A percentile compares a stretch with the other conserved stretches of the same genome.
phyloP scores from a whole-genome alignment of 805 yeast species.

The Cyberlindnera veronae region DNA sequence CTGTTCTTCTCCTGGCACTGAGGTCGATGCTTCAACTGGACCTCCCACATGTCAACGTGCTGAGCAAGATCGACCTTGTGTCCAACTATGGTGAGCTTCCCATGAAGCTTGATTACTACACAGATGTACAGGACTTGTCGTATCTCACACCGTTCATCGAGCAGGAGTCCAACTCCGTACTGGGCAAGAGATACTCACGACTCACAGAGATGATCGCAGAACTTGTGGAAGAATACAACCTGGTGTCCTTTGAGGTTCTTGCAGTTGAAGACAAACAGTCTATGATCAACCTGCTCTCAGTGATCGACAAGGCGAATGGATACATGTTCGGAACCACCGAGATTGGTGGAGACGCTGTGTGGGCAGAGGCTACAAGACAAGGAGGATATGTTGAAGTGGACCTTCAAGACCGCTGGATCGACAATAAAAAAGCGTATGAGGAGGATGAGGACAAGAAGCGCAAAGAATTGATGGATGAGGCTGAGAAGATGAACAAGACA shows the following conservation, averaged over 20 bases:
- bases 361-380: constrained; percentile 95
- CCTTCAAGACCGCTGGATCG: constrained; percentile 95
- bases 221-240: constrained; percentile 78
- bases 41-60: constrained; percentile 88
- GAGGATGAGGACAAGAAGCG: constrained; percentile 49
- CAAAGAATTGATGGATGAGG: constrained; percentile 38
- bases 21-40: constrained; percentile 92
- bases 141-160: constrained; percentile 65
- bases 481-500: constrained; percentile 38
- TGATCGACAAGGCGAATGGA: constrained; percentile 89
- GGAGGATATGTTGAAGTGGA: constrained; percentile 59
- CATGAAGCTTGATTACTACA: constrained; percentile 78
- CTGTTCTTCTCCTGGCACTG: constrained; percentile 73
- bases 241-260: constrained; percentile 85
- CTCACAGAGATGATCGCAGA: constrained; percentile 79
- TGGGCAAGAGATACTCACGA: constrained; percentile 58
- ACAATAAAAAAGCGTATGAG: constrained; percentile 75
- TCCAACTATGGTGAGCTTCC: constrained; percentile 77
- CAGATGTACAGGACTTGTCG: constrained; percentile 84
- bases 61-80: constrained; percentile 85
- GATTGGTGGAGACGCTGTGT: constrained; percentile 92
- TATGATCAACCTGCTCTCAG: constrained; percentile 77
- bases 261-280: constrained; percentile 88
- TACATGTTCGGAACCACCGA: constrained; percentile 91
- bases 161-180: constrained; percentile 63